Base-by-base conservation (phyloP, 305 asterid species). In the Rubia tinctorum region DNA sequence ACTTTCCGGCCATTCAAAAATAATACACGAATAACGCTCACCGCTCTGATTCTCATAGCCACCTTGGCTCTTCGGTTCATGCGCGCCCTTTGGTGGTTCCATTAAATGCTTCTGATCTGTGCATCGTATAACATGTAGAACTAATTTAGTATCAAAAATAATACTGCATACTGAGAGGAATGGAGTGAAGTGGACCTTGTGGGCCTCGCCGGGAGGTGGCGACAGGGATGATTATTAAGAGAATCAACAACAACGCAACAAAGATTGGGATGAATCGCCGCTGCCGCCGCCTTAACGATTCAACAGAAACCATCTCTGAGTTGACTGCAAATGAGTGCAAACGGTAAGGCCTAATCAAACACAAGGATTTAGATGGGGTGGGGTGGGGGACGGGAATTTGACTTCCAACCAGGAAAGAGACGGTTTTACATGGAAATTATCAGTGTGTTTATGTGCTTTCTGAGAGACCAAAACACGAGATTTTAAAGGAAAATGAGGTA, bases 221-320 rank as follows among this genome's bases (percentile, higher is more conserved):
- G 72, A 74, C 84, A 68, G 75, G 40, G 72, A 75, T 81, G 72
- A 80, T 60, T 78, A 87, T 71, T 6, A 81, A 75, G 73, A 87
- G 78, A 69, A 79, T 49, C 49, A 86, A 64, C 55, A 86, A 55
- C 49, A 76, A 22, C 66, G 68, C 44, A 39, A 73, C 73, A 20
- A 82, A 67, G 43, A 75, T 53, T 39, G 82, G 74, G 30, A 72
- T 55, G 37, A 72, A 30, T 30, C 34, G 34, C 34, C 34, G 34
- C 34, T 30, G 34, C 2, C 34, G 58, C 80, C 81, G 73, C 73
- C 78, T 51, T 40, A 72, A 71, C 47, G 81, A 74, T 72, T 80
- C 66, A 20, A 45, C 39, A 18, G 68, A 42, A 56, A 55, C 25
- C 23, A 55, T n/a, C 6, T 14, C 6, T 51, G 40, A 5, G 7